A percentile compares a stretch with the other conserved stretches of the same genome.
Evolutionary conservation across 2,329 filamentous ascomycete species (phyloP).

Genomic region (Ascochyta fabae): DNA sequence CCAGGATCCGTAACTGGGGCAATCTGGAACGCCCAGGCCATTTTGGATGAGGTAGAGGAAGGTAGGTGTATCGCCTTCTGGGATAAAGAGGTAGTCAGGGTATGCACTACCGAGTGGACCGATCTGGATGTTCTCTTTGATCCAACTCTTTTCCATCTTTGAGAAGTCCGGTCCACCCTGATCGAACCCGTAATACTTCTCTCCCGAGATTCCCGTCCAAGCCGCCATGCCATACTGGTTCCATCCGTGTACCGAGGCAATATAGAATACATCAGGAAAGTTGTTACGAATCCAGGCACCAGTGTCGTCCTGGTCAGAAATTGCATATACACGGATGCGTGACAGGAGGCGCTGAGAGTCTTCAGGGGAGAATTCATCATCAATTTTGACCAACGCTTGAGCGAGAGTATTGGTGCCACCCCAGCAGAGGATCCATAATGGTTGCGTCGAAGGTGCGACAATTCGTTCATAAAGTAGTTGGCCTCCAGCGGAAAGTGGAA

Average conservation of each 20-base stretch:
- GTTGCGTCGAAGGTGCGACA: conserved; percentile 47
- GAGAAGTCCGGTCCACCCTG: conserved; percentile 57
- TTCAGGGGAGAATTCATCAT: conserved; percentile 39
- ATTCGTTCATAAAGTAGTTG: conserved; percentile 55
- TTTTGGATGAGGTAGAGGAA: conserved; percentile 60
- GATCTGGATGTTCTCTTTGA: conserved; percentile 61
- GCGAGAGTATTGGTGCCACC: conserved; percentile 62
- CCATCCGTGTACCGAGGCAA: conserved; percentile 63
- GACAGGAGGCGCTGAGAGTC: conserved; percentile 43
- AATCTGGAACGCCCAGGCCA: conserved; percentile 55
- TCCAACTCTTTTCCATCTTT: conserved; percentile 59
- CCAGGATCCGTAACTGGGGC: conserved; percentile 58
- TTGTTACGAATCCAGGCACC: conserved; percentile 62
- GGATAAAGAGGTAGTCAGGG: conserved; percentile 58
- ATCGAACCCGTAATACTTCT: conserved; percentile 56
- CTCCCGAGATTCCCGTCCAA: conserved; percentile 64
- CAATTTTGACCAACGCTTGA: conserved; percentile 54
- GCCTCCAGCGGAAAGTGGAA: conserved; percentile 52
- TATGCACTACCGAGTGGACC: conserved; percentile 53
- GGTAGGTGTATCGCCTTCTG: conserved; percentile 62
- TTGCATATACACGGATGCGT: conserved; percentile 51
- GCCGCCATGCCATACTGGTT: conserved; percentile 61
- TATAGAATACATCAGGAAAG: conserved; percentile 64
- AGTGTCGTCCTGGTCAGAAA: conserved; percentile 66
- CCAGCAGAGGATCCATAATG: conserved; percentile 62